phyloP scores from a whole-genome alignment of 352 stramenopile genomes.

The Phytophthora sansomeana region DNA sequence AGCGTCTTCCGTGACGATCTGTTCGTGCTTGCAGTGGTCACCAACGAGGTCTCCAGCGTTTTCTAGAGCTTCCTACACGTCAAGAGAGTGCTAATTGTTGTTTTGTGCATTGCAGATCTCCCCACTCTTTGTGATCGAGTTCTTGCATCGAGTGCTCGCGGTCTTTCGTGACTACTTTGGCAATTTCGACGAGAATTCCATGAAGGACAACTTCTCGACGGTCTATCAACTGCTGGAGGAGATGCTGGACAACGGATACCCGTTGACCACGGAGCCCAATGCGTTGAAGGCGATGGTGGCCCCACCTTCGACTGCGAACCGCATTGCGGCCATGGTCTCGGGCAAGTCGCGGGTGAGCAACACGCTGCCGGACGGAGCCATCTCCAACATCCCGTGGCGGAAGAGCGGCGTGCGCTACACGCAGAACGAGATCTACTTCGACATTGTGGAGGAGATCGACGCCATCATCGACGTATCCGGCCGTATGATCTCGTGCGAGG shows the following conservation, averaged over 20 bases:
- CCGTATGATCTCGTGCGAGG: conserved; percentile 94
- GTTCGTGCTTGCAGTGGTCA: conserved; percentile 95
- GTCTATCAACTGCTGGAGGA: conserved; percentile 96
- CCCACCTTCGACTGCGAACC: conserved; percentile 93
- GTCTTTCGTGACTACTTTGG: conserved; percentile 98
- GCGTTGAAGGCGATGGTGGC: conserved; percentile 97
- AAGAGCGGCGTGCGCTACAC: conserved; percentile 96
- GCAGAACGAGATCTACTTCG: conserved; percentile 99
- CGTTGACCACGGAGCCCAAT: conserved; percentile 97
- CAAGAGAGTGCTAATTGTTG: conserved; percentile 6
- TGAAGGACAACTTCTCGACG: conserved; percentile 99
- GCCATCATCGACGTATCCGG: conserved; percentile 95
- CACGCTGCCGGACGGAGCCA: conserved; percentile 90
- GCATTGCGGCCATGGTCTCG: conserved; percentile 89
- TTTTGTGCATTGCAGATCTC: conserved; percentile 62
- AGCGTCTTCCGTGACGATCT: conserved; percentile 95
- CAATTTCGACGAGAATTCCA: conserved; percentile 95
- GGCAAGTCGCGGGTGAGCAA: conserved; percentile 93
- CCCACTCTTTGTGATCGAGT: conserved; percentile 95
- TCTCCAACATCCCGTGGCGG: conserved; percentile 98
- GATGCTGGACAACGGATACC: conserved; percentile 99
- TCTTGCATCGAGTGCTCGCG: conserved; percentile 96
- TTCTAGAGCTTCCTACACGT: too few relatives aligned
- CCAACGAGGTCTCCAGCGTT: conserved; percentile 83
- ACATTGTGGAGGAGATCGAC: conserved; percentile 98